A percentile compares a stretch with the other conserved stretches of the same genome.
Evolutionary conservation across 2,329 filamentous ascomycete species (phyloP).

Genomic region (Neofusicoccum laricinum): DNA sequence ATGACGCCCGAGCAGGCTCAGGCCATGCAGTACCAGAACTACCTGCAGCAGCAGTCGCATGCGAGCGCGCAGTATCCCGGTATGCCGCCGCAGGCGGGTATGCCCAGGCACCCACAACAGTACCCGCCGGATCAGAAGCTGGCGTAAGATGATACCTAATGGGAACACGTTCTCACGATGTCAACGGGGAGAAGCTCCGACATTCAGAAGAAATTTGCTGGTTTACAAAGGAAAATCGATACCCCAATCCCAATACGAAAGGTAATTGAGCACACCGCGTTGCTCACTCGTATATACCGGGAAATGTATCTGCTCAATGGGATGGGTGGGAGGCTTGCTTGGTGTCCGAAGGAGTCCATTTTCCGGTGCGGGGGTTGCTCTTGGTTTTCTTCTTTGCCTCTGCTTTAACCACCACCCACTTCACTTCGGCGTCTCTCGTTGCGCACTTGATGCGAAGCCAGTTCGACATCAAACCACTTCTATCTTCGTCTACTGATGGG

Average conservation of each 20-base stretch:
- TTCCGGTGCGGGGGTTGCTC: conserved; percentile 14
- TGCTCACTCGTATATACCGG: conserved; percentile 18
- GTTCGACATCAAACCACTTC: background rate
- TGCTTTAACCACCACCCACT: conserved; percentile 1
- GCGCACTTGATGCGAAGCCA: background rate
- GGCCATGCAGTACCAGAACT: conserved; percentile 80
- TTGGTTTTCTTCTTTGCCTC: conserved; percentile 13
- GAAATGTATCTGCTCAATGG: conserved; percentile 18
- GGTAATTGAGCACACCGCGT: conserved; percentile 10
- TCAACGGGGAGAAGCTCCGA: conserved; percentile 13
- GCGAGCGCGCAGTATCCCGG: conserved; percentile 62
- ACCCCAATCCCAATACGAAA: conserved; percentile 18
- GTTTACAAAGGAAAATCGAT: conserved; percentile 19
- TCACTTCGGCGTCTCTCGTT: conserved; percentile 16
- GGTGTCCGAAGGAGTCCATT: conserved; percentile 17
- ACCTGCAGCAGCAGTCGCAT: conserved; percentile 67
- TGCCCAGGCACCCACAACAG: conserved; percentile 60
- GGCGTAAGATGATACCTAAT: conserved; percentile 24
- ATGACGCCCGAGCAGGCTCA: conserved; percentile 57
- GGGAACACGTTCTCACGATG: conserved; percentile 9
- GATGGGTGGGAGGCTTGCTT: conserved; percentile 16
- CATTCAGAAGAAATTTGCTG: conserved; percentile 16
- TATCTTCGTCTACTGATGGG: background rate
- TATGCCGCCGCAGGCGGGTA: conserved; percentile 73
- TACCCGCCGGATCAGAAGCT: conserved; percentile 61